Base-by-base conservation (phyloP, 805 yeast species). In the Pichia nakasei region DNA sequence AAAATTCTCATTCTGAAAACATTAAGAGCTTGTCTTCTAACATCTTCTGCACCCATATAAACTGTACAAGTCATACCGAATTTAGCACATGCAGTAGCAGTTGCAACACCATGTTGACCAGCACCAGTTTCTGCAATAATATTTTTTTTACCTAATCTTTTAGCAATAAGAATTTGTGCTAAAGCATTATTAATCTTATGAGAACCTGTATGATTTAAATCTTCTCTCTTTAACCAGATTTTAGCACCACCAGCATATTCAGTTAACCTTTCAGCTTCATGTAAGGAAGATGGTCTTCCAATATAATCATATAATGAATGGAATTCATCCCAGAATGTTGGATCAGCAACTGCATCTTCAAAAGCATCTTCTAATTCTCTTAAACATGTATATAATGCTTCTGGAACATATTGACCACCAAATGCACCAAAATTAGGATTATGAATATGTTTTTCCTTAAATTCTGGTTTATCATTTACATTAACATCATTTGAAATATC, bases 401-500 rank as follows among this genome's bases (percentile, higher is more conserved):
- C 99, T 34, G 99, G 99, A 35, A 93, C 98, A 60, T 87, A 93
- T 69, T 93, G 98, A 48, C 99, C 99, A 62, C 99, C 99, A 60
- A 87, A 94, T 40, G 80, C 88, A 58, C 97, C 99, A 56, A 91
- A 91, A 50, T 83, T 73, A 45, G 91, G 82, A 52, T 79, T 75
- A 60, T 75, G 84, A 49, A 77, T 75, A 59, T 84, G 93, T 5
- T 51, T 48, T 61, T 83, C 93, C 46, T 70, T 70, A 50, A 76
- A 74, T 7, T 59, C 58, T 17, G 63, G 60, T 7, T 49, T 42
- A 6, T 39, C 49, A 17, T 17, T 35, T 2, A 24, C 12, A 9
- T 35, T 35, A 2, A 49, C 46, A 12, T 48, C 41, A 26, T 52
- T 46, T 20, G 55, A 44, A 33, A 55, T 52, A 4, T 45, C 34